A percentile compares a stretch with the other conserved stretches of the same genome.
Conservation (phyloP, 805 yeast genomes). For the Ogataea wickerhamii region DNA sequence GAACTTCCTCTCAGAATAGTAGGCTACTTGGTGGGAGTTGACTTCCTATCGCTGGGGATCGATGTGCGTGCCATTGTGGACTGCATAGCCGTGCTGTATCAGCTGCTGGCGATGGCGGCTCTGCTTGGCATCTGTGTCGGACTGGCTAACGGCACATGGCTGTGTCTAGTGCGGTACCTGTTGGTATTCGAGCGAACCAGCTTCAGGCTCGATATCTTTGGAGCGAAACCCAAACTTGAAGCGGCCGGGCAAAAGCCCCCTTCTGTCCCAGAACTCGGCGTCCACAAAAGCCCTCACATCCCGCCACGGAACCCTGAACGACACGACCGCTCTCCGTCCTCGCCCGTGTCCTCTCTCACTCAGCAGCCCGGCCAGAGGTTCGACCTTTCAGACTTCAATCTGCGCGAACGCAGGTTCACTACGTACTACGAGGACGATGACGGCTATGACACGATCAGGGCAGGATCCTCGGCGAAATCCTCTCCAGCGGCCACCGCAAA, state of each 20-base stretch:
- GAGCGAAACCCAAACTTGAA: not conserved
- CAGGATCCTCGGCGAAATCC: constrained; percentile 8
- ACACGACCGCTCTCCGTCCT: not conserved
- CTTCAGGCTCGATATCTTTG: not conserved
- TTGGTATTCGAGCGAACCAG: constrained; percentile 8
- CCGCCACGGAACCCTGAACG: not conserved
- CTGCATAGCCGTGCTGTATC: constrained; percentile 20
- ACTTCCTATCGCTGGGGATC: constrained; percentile 3
- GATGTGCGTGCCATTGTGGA: constrained; percentile 12
- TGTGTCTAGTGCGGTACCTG: constrained; percentile 16
- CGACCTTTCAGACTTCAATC: constrained; percentile 4
- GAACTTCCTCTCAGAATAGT: constrained; percentile 7
- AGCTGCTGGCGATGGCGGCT: constrained; percentile 20
- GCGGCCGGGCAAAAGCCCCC: not conserved
- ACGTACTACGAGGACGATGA: constrained; percentile 24
- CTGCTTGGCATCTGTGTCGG: constrained; percentile 24
- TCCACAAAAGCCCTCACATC: not conserved
- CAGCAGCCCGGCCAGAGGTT: constrained; percentile 5
- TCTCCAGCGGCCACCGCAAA: constrained; percentile 7
- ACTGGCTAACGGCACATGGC: constrained; percentile 12
- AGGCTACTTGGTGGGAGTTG: constrained; percentile 11
- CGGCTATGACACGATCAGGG: constrained; percentile 18
- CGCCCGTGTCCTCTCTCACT: not conserved
- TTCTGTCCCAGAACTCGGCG: not conserved
- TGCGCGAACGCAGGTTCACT: constrained; percentile 13